A percentile compares a stretch with the other conserved stretches of the same genome.
These are phyloP conservation scores for Neofusicoccum sp. DNA, from an alignment of 2,329 filamentous ascomycete species.

Conservation along the genomic window DNA sequence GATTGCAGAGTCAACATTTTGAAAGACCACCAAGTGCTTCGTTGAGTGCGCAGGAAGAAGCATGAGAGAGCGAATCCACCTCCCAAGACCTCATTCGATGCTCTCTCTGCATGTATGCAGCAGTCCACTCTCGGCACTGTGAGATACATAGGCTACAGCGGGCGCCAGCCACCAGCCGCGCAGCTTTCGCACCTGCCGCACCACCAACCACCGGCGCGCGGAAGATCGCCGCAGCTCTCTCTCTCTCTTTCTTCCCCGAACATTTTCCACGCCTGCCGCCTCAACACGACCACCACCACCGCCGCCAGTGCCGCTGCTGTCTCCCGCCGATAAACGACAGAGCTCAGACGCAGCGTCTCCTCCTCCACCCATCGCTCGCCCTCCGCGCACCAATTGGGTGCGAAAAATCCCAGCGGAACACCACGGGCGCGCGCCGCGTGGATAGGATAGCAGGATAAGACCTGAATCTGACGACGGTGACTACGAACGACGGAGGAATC, in stretches of 20 bases:
- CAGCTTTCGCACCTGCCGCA: slow-evolving; percentile 1
- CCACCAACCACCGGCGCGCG: background rate
- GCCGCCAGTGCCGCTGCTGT: background rate
- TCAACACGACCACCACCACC: background rate
- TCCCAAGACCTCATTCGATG: no score
- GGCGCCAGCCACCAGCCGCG: background rate
- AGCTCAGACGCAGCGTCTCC: background rate
- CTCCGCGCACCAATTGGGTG: background rate
- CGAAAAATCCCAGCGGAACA: background rate
- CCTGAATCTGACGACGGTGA: no score
- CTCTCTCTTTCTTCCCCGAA: background rate
- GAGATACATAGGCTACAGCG: background rate
- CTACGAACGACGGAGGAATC: background rate
- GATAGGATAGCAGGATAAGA: no score
- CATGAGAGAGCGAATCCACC: no score
- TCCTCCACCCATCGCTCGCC: background rate
- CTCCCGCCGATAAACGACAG: background rate
- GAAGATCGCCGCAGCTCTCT: slow-evolving; percentile 13
- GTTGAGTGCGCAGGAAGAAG: no score
- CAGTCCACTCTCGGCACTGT: background rate
- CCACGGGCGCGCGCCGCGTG: no score
- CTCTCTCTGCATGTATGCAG: no score
- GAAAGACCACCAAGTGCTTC: no score
- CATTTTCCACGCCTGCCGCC: background rate
- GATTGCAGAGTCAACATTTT: no score